Evolutionary conservation across 108 stramenopile species (phyloP).

Genomic region (Nitzschia palea): DNA sequence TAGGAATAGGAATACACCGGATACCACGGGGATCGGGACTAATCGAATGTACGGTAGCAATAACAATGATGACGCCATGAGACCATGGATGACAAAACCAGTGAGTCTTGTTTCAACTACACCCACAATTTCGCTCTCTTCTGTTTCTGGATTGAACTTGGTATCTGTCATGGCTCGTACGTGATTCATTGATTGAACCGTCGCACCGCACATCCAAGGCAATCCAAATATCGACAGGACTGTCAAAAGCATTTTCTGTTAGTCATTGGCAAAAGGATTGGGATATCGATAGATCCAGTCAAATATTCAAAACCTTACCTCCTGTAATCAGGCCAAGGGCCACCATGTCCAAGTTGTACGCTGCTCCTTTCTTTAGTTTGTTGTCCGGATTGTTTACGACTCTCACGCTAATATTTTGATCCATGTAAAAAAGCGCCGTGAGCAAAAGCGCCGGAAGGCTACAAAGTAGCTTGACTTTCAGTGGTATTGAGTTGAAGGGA

Average conservation of each 20-base stretch:
- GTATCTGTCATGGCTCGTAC: slow-evolving; percentile 85
- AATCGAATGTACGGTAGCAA: slow-evolving; percentile 77
- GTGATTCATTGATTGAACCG: slow-evolving; percentile 94
- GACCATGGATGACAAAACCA: slow-evolving; percentile 89
- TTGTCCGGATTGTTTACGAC: slow-evolving; percentile 91
- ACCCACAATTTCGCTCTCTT: slow-evolving; percentile 66
- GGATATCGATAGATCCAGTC: no score
- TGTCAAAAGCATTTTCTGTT: slow-evolving; percentile 21
- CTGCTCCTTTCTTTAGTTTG: slow-evolving; percentile 86
- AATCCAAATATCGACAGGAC: slow-evolving; percentile 83
- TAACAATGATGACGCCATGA: slow-evolving; percentile 76
- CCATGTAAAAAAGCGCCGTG: slow-evolving; percentile 92
- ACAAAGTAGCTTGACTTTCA: slow-evolving; percentile 66
- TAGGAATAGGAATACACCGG: slow-evolving; percentile 93
- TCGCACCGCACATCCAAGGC: slow-evolving; percentile 99
- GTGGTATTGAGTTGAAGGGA: slow-evolving; percentile 61
- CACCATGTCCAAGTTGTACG: slow-evolving; percentile 93
- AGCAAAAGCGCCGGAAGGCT: slow-evolving; percentile 86
- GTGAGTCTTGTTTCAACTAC: slow-evolving; percentile 92
- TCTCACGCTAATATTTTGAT: slow-evolving; percentile 94
- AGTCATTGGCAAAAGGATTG: neutral
- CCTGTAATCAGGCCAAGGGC: slow-evolving; percentile 88
- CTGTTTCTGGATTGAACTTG: slow-evolving; percentile 73
- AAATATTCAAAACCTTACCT: slow-evolving; percentile 29
- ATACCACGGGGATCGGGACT: slow-evolving; percentile 93